Evolutionary conservation across 352 stramenopile genomes (phyloP).

Genomic region (Phytopythium oedochilum): DNA sequence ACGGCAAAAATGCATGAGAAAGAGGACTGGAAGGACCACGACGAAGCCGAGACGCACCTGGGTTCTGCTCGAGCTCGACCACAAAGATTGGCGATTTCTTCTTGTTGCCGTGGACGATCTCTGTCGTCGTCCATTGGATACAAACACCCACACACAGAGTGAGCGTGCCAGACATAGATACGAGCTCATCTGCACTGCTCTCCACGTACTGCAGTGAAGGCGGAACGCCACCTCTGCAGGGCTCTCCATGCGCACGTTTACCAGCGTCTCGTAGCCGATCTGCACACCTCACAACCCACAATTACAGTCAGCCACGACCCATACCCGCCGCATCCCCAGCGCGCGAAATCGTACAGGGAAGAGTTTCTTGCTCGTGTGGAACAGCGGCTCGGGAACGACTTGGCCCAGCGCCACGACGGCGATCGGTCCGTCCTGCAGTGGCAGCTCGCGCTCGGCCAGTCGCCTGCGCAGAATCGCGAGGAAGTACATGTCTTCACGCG

Average conservation of each 20-base stretch:
- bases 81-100: conserved; percentile 80
- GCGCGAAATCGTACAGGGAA: conserved; percentile 43
- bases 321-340: neutral
- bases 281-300: conserved; percentile 6
- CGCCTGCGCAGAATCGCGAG: conserved; percentile 54
- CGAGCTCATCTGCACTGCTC: too few species aligned
- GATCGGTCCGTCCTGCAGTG: conserved; percentile 71
- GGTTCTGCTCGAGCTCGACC: conserved; percentile 49
- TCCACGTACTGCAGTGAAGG: conserved; percentile 49
- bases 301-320: neutral
- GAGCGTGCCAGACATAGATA: too few species aligned
- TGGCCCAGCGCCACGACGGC: conserved; percentile 38
- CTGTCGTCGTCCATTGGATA: conserved; percentile 12
- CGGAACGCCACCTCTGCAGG: conserved; percentile 27
- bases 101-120: conserved; percentile 72
- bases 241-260: conserved; percentile 41
- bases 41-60: conserved; percentile 24
- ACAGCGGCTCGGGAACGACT: conserved; percentile 54
- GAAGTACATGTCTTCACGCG: conserved; percentile 69
- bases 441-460: conserved; percentile 45
- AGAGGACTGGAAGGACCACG: neutral
- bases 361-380: conserved; percentile 73
- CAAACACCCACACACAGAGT: neutral
- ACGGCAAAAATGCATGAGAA: neutral
- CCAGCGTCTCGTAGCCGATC: conserved; percentile 61